phyloP scores from a whole-genome alignment of 192 early-diverging fungal genomes.

The Funneliformis mosseae region DNA sequence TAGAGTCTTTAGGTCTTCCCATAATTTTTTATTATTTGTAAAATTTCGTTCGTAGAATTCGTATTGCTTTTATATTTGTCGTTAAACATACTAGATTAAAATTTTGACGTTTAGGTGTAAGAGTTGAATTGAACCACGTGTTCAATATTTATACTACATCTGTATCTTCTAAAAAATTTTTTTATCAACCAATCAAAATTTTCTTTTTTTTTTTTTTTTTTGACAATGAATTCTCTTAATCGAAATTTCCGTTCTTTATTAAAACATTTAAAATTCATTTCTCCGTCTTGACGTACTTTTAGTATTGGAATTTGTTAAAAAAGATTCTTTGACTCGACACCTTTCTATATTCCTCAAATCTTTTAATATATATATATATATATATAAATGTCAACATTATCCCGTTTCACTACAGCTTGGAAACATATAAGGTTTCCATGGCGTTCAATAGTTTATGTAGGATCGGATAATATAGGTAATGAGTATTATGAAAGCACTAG shows the following conservation, averaged over 20 bases:
- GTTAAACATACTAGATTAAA: neutral
- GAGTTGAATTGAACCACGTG: neutral
- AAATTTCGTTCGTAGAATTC: neutral
- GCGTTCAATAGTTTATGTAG: slow-evolving; percentile 15
- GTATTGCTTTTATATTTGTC: neutral
- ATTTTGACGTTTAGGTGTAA: neutral
- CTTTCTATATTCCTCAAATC: no score
- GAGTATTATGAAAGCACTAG: slow-evolving; percentile 24
- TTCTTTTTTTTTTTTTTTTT: no score
- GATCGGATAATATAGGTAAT: slow-evolving; percentile 28
- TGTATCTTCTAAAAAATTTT: neutral
- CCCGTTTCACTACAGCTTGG: slow-evolving; percentile 2
- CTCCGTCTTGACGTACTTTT: no score
- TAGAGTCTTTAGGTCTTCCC: neutral
- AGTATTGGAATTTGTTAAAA: no score
- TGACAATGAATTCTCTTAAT: no score
- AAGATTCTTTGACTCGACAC: no score
- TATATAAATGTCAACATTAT: neutral
- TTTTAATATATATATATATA: no score
- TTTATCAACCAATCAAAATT: no score
- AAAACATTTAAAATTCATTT: no score
- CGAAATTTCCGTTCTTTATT: no score
- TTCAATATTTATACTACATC: neutral
- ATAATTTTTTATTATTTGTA: neutral
- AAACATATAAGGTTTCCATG: slow-evolving; percentile 13